phyloP scores from a whole-genome alignment of 495 filamentous ascomycete genomes.

The Talaromyces stipitatus region DNA sequence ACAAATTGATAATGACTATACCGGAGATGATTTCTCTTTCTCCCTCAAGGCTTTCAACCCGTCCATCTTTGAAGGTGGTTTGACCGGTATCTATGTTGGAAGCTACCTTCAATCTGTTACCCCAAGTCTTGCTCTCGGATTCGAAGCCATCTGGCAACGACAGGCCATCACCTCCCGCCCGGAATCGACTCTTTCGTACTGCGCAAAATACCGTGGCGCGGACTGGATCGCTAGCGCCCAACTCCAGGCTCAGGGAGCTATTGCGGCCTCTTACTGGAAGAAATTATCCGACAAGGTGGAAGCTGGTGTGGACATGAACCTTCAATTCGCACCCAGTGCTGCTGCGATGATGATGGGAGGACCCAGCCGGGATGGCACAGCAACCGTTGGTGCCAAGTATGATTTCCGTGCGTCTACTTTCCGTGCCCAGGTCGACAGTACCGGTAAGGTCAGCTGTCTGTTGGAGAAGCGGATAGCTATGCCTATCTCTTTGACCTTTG shows the following conservation, averaged over 20 bases:
- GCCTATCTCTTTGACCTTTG: conserved; percentile 84
- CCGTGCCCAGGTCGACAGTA: conserved; percentile 90
- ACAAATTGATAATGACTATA: conserved; percentile 90
- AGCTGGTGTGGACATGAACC: conserved; percentile 89
- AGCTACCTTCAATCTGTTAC: conserved; percentile 93
- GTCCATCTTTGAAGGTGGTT: conserved; percentile 79
- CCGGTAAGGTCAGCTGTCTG: conserved; percentile 85
- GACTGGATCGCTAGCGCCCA: conserved; percentile 91
- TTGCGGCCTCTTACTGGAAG: conserved; percentile 94
- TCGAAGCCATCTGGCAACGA: conserved; percentile 93
- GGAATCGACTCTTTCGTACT: conserved; percentile 79
- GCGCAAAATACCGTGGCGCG: conserved; percentile 75
- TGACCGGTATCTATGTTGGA: conserved; percentile 91
- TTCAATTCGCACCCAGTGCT: conserved; percentile 63
- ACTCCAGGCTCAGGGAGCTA: conserved; percentile 70
- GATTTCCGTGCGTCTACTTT: conserved; percentile 94
- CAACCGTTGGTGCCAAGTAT: conserved; percentile 93
- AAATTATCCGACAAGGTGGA: conserved; percentile 91
- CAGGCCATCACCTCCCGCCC: conserved; percentile 67
- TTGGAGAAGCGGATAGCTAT: conserved; percentile 93
- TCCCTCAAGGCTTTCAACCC: conserved; percentile 89
- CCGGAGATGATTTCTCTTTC: conserved; percentile 83
- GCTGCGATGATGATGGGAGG: conserved; percentile 62
- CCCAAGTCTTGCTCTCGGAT: conserved; percentile 75
- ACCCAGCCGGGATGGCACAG: conserved; percentile 72